Base-by-base conservation (phyloP, 1,139 yeast genomes). In the Geotrichum restrictum region DNA sequence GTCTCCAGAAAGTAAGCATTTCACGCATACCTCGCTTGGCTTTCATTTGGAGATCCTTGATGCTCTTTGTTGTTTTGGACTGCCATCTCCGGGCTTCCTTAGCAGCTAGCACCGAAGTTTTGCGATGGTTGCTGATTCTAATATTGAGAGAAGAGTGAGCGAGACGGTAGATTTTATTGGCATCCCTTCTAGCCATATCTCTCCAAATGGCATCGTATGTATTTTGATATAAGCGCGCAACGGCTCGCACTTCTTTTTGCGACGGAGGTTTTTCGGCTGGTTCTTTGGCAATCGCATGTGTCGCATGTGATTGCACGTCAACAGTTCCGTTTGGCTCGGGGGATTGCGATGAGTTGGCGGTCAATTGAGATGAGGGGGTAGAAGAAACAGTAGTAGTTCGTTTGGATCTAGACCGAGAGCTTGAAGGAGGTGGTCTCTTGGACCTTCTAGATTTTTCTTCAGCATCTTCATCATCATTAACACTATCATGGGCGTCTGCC, bases 11-110 rank as follows among this genome's bases (percentile, higher is more conserved):
- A 64, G 88, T 86, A 65, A 91, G 83, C 98, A 94, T 94, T 72
- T 93, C 99, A 65, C 98, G 81, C 91, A 93, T 88, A 47, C 96
- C 95, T 66, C 98, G 81, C 70, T 96, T 82, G 2, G 98, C 97
- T 67, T 88, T 88, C n/a, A 95, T 84, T 61, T 87, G 89, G 63
- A 91, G 76, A 71, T 94, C 98, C 72, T 93, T 94, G 64, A 85
- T 85, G 60, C 85, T 85, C 67, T 91, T 91, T 66, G 88, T 91
- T 50, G 96, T 91, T 63, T 87, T 81, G 53, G 84, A 74, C 71
- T 91, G 97, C 98, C 98, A 94, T 67, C 95, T 81, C 67, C 87
- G 83, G 5, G 98, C 95, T 72, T 93, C 99, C 70, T 96, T 82
- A 3, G 96, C 89, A 11, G 96, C 96, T 53, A 94, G 73, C 51